A percentile compares a stretch with the other conserved stretches of the same genome.
phyloP scores from a whole-genome alignment of 2,329 filamentous ascomycete genomes.

The Aspergillus hiratsukae region DNA sequence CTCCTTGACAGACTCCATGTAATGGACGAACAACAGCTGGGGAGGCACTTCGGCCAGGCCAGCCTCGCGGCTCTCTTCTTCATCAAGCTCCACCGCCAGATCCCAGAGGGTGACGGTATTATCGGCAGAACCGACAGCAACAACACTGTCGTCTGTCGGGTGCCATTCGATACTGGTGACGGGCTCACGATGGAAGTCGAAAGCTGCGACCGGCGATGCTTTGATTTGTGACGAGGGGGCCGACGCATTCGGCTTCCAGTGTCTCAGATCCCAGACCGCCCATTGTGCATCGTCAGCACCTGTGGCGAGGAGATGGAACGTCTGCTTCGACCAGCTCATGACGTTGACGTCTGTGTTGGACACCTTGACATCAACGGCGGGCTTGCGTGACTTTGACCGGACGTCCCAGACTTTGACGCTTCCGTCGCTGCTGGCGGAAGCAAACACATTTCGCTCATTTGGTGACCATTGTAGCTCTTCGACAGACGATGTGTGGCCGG shows the following conservation, averaged over 20 bases:
- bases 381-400: constrained; percentile 79
- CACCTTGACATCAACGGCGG: constrained; percentile 82
- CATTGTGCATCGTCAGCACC: constrained; percentile 91
- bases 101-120: constrained; percentile 96
- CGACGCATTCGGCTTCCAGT: constrained; percentile 72
- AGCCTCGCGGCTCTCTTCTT: constrained; percentile 89
- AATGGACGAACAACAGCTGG: constrained; percentile 93
- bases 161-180: constrained; percentile 97
- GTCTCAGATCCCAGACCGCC: constrained; percentile 92
- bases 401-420: constrained; percentile 96
- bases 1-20: constrained; percentile 92
- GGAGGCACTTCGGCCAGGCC: constrained; percentile 87
- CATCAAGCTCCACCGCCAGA: constrained; percentile 90
- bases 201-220: constrained; percentile 83
- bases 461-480: constrained; percentile 98
- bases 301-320: constrained; percentile 81
- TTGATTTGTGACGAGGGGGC: constrained; percentile 46
- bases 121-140: constrained; percentile 86
- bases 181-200: constrained; percentile 93
- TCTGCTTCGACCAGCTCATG: constrained; percentile 88
- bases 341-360: constrained; percentile 90
- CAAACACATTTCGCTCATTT: constrained; percentile 86
- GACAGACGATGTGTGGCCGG: constrained; percentile 77
- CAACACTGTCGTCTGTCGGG: constrained; percentile 91
- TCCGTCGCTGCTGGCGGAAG: constrained; percentile 88